These are phyloP conservation scores for Rhizophora apiculata DNA, from an alignment of 345 rosid species.

Conservation along the genomic window DNA sequence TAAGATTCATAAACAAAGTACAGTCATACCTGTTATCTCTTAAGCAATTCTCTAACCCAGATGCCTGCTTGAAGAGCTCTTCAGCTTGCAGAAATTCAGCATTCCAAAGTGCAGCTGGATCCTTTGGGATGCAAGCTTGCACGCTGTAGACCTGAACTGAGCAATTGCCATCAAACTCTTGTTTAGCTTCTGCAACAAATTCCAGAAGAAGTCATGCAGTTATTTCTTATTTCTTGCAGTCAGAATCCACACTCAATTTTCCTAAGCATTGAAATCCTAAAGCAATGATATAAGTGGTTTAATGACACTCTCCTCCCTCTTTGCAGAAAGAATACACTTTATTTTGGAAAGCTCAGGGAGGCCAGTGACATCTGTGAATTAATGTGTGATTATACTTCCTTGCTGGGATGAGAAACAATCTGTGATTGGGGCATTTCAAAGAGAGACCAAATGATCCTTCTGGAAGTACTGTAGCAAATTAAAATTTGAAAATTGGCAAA, in stretches of 20 bases:
- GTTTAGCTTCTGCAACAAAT: constrained; percentile 63
- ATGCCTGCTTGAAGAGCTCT: constrained; percentile 68
- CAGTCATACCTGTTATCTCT: constrained; percentile 71
- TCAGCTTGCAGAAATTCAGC: constrained; percentile 86
- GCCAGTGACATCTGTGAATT: not conserved
- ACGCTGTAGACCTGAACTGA: constrained; percentile 78
- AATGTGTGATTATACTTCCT: not conserved
- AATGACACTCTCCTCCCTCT: too few relatives aligned
- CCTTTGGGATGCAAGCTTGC: constrained; percentile 77
- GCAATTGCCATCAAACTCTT: constrained; percentile 62
- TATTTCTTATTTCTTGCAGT: constrained; percentile 1
- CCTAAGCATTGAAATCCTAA: not conserved
- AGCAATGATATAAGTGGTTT: not conserved
- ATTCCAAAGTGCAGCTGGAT: constrained; percentile 81
- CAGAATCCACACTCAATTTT: not conserved
- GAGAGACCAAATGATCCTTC: not conserved
- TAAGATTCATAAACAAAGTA: constrained; percentile 1
- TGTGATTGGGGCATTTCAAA: not conserved
- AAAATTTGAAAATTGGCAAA: not conserved
- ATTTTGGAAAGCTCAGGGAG: not conserved
- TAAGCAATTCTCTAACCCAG: constrained; percentile 61
- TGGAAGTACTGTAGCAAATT: too few relatives aligned
- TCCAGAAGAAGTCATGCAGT: constrained; percentile 5
- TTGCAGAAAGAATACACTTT: too few relatives aligned
- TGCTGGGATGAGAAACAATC: not conserved